These are phyloP conservation scores for Musa beccarii DNA, from an alignment of 176 grass and related monocot species.

Conservation along the genomic window DNA sequence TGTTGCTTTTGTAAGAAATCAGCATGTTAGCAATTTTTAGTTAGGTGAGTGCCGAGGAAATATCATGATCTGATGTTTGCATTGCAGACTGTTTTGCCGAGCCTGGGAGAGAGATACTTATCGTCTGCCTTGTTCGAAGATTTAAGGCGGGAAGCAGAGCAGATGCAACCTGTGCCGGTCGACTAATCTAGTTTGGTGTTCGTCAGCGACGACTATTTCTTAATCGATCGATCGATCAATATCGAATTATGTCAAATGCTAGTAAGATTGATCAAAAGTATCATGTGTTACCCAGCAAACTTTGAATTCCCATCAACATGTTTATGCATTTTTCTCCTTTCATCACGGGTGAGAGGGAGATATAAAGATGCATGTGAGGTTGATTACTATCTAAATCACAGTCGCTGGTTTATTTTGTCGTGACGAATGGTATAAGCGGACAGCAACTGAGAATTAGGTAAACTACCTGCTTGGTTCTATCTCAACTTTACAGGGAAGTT, in stretches of 20 bases:
- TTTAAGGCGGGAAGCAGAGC: conserved; percentile 64
- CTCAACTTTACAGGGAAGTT: too few species aligned
- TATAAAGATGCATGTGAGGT: too few species aligned
- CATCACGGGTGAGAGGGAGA: too few species aligned
- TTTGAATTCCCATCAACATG: too few species aligned
- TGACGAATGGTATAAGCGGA: too few species aligned
- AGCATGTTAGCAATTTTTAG: not conserved
- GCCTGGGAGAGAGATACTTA: conserved; percentile 70
- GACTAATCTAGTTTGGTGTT: conserved; percentile 31
- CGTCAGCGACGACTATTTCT: not conserved
- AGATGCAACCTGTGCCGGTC: conserved; percentile 67
- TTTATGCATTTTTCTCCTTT: too few species aligned
- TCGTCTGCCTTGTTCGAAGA: conserved; percentile 69
- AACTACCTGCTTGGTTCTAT: too few species aligned
- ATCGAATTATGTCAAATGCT: not conserved
- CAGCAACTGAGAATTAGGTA: too few species aligned
- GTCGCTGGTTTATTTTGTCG: too few species aligned
- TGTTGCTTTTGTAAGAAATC: too few species aligned
- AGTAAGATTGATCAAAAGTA: not conserved
- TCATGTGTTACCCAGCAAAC: too few species aligned
- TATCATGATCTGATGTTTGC: not conserved
- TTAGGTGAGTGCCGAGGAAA: conserved; percentile 9
- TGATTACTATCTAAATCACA: too few species aligned
- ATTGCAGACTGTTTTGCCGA: conserved; percentile 76
- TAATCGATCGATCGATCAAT: not conserved